Base-by-base conservation (phyloP, 257 asterid species). In the Datura wrightii region DNA sequence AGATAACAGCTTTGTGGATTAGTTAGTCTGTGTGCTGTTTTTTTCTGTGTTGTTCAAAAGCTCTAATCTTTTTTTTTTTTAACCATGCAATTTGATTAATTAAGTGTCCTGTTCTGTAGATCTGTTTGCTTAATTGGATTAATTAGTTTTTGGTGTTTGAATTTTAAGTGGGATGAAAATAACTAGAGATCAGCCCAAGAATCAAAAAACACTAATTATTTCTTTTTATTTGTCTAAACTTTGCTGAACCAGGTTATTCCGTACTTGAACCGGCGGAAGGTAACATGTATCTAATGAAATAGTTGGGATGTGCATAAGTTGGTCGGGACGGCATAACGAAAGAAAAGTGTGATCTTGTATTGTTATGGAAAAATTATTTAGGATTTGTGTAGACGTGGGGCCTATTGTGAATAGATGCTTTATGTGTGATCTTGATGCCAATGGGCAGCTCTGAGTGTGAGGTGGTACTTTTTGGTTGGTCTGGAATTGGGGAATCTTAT, bases 331-430 rank as follows among this genome's bases (percentile, higher is more conserved):
- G 0, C 1, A 2, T 10, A 1, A n/a, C 0, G 2, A 42, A n/a
- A 1, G 6, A 48, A 48, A 31, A 11, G 81, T 19, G 41, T 13
- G 10, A 55, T 79, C 79, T 37, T 83, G 72, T 42, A 59, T 36
- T 79, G 69, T 59, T 84, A 66, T 55, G 46, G 71, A 80, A 66
- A 48, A 84, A 55, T 81, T 90, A 13, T 88, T 79, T 88, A 72
- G 82, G 80, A 79, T 65, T 2, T 81, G 81, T 88, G 80, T 83
- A 79, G 88, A 80, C 54, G 96, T 93, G 97, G 97, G 97, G 50
- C 93, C 91, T 87, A 7, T 69, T 86, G 88, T 67, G 52, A 89
- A 89, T 87, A 79, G 92, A 89, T 90, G 90, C 85, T 86, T 83
- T 84, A 88, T 79, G 86, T 84, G 48, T 74, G 92, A 85, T 87